Base-by-base conservation (phyloP, 139 green algal species). In the Eudorina sp. region DNA sequence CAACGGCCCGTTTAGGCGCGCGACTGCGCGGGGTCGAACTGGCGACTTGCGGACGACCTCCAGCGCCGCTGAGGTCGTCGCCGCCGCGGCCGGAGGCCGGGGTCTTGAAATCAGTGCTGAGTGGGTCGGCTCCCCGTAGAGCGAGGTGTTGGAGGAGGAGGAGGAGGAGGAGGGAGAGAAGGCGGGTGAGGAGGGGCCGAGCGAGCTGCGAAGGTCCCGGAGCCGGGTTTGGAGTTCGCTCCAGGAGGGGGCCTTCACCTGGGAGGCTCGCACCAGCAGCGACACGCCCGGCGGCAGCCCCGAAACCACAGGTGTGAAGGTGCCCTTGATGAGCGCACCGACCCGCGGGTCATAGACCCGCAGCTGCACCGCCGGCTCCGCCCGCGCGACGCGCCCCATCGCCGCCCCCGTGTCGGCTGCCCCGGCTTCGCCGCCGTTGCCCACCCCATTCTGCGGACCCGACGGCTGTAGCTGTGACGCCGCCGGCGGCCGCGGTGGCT, bases 281-380 rank as follows among this genome's bases (percentile, higher is more conserved):
- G 45, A 62, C 29, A 43, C 73, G 46, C 73, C 73, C n/a, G 73
- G 73, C 8, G 73, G 73, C 45, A 81, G 73, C 73, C 73, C 73
- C 73, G 73, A 81, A 62, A 62, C 73, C 45, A 81, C 73, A 16
- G 73, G 73, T 27, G 73, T 81, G 73, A 81, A 81, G 25, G 73
- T 81, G 18, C 73, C 73, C 73, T 81, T 81, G 43, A 81, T 64
- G 45, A 81, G 4, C 29, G 43, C 73, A 64, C 73, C 43, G 45
- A 81, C 46, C 27, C 73, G 73, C 16, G 73, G 43, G 43, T 81
- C 73, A 48, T 81, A 81, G 25, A 81, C 43, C 6, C 73, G 73
- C 25, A 81, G 73, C 43, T 81, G 73, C 46, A 81, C 45, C 40
- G 41, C 40, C 40, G 66, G 31, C 66, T 75, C 66, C 31, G 46